phyloP scores from a whole-genome alignment of 2,329 filamentous ascomycete species.

The Anthostomella pinea region DNA sequence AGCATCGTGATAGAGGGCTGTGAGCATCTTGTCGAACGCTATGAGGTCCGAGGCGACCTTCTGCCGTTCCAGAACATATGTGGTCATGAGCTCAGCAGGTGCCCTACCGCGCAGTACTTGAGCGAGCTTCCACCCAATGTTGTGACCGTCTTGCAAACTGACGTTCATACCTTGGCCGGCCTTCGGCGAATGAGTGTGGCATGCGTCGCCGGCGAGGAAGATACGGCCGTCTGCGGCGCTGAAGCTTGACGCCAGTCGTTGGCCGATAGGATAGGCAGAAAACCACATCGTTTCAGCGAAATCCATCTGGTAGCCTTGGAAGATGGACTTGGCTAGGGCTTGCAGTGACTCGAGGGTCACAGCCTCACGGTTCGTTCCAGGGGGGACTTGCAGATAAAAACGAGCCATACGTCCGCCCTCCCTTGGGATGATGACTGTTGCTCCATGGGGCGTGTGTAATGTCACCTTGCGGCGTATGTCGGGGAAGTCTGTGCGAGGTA shows the following conservation, averaged over 20 bases:
- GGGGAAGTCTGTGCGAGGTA: conserved; percentile 55
- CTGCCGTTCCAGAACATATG: conserved; percentile 52
- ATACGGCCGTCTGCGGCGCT: conserved; percentile 53
- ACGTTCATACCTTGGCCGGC: conserved; percentile 64
- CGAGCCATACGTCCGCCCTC: conserved; percentile 56
- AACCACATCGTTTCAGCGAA: conserved; percentile 58
- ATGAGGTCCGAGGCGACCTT: conserved; percentile 56
- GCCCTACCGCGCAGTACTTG: conserved; percentile 45
- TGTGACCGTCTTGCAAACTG: conserved; percentile 60
- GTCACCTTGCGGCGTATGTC: conserved; percentile 58
- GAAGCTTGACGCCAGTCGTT: conserved; percentile 58
- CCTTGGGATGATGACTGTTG: conserved; percentile 58
- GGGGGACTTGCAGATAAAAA: conserved; percentile 59
- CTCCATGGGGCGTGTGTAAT: conserved; percentile 53
- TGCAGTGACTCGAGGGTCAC: conserved; percentile 55
- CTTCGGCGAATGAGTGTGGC: conserved; percentile 65
- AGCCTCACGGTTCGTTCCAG: conserved; percentile 44
- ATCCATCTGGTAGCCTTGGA: conserved; percentile 53
- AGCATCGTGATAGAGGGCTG: conserved; percentile 33
- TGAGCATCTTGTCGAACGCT: conserved; percentile 58
- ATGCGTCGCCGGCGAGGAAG: conserved; percentile 63
- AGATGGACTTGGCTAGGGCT: conserved; percentile 47
- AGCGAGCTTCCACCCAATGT: conserved; percentile 59
- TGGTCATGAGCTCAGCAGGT: conserved; percentile 42
- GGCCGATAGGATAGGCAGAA: conserved; percentile 62